phyloP scores from a whole-genome alignment of 768 basidiomycete genomes.

The Dacryopinax primogenitus region DNA sequence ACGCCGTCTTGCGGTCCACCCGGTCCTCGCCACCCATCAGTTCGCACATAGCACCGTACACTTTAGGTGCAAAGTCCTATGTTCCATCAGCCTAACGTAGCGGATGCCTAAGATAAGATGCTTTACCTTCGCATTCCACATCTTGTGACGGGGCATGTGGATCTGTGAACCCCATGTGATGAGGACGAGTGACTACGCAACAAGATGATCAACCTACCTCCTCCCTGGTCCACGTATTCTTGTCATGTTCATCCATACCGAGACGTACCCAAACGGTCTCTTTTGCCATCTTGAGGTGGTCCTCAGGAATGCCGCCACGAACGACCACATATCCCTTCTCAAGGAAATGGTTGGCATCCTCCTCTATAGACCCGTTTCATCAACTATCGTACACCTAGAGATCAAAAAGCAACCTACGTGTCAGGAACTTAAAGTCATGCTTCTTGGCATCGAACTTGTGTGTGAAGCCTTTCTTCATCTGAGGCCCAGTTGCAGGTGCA shows the following conservation, averaged over 20 bases:
- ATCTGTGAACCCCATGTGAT: conserved; percentile 14
- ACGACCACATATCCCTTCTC: conserved; percentile 4
- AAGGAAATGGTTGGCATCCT: not conserved
- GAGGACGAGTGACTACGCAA: not conserved
- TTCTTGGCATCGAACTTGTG: not conserved
- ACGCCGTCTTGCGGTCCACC: conserved; percentile 27
- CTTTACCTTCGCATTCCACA: conserved; percentile 33
- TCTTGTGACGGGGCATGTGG: conserved; percentile 43
- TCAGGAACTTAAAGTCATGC: not conserved
- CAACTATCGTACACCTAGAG: not conserved
- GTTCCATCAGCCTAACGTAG: not conserved
- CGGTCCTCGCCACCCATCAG: conserved; percentile 48
- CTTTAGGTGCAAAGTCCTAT: conserved; percentile 16
- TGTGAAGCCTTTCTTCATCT: not conserved
- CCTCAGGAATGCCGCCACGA: not conserved
- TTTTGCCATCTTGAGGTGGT: not conserved
- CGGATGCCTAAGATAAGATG: not conserved
- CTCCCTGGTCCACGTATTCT: conserved; percentile 36
- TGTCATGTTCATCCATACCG: conserved; percentile 37
- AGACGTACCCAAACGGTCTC: conserved; percentile 13
- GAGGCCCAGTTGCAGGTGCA: not conserved
- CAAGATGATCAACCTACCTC: conserved; percentile 23
- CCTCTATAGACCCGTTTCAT: not conserved
- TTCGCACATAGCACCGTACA: conserved; percentile 47
- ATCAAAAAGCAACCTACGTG: not conserved